A percentile compares a stretch with the other conserved stretches of the same genome.
Conservation (phyloP, 2,329 filamentous ascomycete genomes). For the Trichoderma oligosporum region DNA sequence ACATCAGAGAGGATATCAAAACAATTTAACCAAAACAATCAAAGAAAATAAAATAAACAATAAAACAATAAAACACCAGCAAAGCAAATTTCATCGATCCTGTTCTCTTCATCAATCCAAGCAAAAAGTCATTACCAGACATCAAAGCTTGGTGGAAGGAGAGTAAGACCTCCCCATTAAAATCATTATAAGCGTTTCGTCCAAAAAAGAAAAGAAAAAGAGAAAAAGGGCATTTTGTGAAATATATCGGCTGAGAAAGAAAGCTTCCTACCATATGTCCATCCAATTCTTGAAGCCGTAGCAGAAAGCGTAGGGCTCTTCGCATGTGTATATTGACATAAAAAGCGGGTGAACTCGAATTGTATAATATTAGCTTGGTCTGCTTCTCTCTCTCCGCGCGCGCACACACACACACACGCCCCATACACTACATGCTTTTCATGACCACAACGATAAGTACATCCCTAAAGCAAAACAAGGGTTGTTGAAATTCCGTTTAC, state of each 20-base stretch:
- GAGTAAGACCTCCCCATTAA: conserved; percentile 19
- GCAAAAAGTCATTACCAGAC: conserved; percentile 17
- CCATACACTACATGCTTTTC: conserved; percentile 28
- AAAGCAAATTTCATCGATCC: conserved; percentile 7
- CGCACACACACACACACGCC: conserved; percentile 10
- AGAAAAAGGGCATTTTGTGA: background rate
- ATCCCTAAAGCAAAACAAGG: conserved; percentile 22
- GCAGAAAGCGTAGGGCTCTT: too few species aligned
- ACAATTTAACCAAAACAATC: conserved; percentile 1
- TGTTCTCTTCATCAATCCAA: conserved; percentile 17
- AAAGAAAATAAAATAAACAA: background rate
- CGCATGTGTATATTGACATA: conserved; percentile 3
- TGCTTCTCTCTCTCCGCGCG: conserved; percentile 28
- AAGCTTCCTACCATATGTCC: background rate
- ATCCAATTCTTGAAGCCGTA: background rate
- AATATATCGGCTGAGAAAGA: background rate
- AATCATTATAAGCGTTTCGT: conserved; percentile 19
- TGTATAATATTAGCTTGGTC: conserved; percentile 31
- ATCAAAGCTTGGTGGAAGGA: conserved; percentile 12
- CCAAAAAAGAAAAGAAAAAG: background rate
- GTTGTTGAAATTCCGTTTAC: conserved; percentile 21
- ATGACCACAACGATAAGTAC: conserved; percentile 26
- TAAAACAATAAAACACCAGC: too few species aligned
- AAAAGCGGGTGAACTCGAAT: conserved; percentile 30
- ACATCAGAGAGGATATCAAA: conserved; percentile 12